phyloP scores from a whole-genome alignment of 129 eudicot species.

The carrot (Daucus carota) region DH1_v3.0 NC_030381.2:55486001-55486500 shows the following conservation, averaged over 20 bases:
- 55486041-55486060: background rate
- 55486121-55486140: background rate
- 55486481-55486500: no score
- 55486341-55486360: no score
- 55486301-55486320: no score
- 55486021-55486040: background rate
- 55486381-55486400: no score
- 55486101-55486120: background rate
- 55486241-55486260: background rate
- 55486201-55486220: background rate
- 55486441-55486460: no score
- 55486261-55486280: background rate
- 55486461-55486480: no score
- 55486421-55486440: no score
- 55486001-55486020: background rate
- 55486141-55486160: background rate
- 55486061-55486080: background rate
- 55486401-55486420: no score
- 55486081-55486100: background rate
- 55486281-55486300: no score
- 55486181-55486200: background rate
- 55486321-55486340: no score
- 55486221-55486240: background rate
- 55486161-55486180: constrained; percentile 7
- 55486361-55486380: no score